A percentile compares a stretch with the other conserved stretches of the same genome.
phyloP scores from a whole-genome alignment of 169 alveolate species.

The Plasmodium knowlesi region DNA sequence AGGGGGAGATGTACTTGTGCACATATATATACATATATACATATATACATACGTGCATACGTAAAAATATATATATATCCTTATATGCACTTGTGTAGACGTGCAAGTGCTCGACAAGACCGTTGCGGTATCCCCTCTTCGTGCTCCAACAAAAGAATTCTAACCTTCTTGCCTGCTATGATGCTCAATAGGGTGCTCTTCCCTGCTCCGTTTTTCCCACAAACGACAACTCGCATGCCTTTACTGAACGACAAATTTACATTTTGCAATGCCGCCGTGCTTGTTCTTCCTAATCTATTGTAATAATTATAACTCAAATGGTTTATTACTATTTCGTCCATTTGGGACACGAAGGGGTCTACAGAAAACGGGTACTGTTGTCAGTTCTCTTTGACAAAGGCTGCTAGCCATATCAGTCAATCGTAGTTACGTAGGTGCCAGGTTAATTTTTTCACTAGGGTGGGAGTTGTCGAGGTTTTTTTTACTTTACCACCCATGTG shows the following conservation, averaged over 20 bases:
- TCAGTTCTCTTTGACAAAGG: not conserved
- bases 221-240: conserved; percentile 65
- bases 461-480: not conserved
- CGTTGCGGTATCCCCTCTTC: not conserved
- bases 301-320: conserved; percentile 52
- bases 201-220: conserved; percentile 77
- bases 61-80: not conserved
- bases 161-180: conserved; percentile 71
- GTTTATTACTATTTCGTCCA: conserved; percentile 31
- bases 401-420: not conserved
- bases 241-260: conserved; percentile 21
- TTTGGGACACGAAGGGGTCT: not conserved
- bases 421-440: not conserved
- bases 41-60: not conserved
- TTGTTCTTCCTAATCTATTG: conserved; percentile 22
- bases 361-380: not conserved
- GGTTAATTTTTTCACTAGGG: not conserved
- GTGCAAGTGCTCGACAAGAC: not conserved
- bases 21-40: not conserved
- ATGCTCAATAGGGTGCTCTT: conserved; percentile 64
- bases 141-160: not conserved
- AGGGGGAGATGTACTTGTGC: not conserved
- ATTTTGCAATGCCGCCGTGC: conserved; percentile 30
- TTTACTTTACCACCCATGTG: not conserved
- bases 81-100: not conserved